phyloP scores from a whole-genome alignment of 805 yeast genomes.

The Teunomyces aglyptinius region DNA sequence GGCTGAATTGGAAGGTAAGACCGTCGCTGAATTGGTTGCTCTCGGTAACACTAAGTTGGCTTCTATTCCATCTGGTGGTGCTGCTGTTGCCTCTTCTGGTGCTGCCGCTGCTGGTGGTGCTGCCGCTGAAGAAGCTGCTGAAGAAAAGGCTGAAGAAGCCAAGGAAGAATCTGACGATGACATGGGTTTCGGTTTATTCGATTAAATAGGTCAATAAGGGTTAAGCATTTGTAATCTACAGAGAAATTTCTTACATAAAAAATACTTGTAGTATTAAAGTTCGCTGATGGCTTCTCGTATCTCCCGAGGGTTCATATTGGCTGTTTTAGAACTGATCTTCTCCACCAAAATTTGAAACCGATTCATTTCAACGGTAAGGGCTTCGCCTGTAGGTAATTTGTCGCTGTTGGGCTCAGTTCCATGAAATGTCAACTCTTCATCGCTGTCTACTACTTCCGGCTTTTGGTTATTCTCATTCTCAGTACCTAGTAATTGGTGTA shows the following conservation, averaged over 20 bases:
- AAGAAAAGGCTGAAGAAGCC: slow-evolving; percentile 63
- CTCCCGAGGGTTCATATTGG: slow-evolving; percentile 1
- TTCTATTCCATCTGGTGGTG: slow-evolving; percentile 97
- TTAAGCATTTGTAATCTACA: slow-evolving; percentile 1
- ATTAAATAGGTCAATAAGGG: slow-evolving; percentile 48
- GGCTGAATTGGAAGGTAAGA: slow-evolving; percentile 89
- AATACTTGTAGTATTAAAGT: not conserved
- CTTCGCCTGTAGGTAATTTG: not conserved
- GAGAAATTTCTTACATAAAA: not conserved
- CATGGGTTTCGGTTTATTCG: slow-evolving; percentile 98
- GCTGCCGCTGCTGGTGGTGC: slow-evolving; percentile 71
- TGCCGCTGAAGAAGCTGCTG: slow-evolving; percentile 71
- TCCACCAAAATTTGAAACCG: slow-evolving; percentile 29
- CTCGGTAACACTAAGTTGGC: slow-evolving; percentile 96
- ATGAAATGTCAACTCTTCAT: slow-evolving; percentile 14
- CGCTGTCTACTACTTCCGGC: slow-evolving; percentile 16
- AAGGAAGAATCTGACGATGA: slow-evolving; percentile 66
- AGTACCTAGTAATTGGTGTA: slow-evolving; percentile 1
- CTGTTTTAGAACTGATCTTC: slow-evolving; percentile 16
- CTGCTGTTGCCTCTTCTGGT: slow-evolving; percentile 78
- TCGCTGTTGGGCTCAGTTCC: not conserved
- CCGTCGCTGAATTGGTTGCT: slow-evolving; percentile 83
- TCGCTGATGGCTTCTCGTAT: slow-evolving; percentile 3
- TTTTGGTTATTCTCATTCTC: not conserved
- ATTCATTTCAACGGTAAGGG: slow-evolving; percentile 18